Evolutionary conservation across 1,139 yeast species (phyloP), one percentile per base, ranked within the genome.

Genomic region (Blastobotrys capitulatus): DNA sequence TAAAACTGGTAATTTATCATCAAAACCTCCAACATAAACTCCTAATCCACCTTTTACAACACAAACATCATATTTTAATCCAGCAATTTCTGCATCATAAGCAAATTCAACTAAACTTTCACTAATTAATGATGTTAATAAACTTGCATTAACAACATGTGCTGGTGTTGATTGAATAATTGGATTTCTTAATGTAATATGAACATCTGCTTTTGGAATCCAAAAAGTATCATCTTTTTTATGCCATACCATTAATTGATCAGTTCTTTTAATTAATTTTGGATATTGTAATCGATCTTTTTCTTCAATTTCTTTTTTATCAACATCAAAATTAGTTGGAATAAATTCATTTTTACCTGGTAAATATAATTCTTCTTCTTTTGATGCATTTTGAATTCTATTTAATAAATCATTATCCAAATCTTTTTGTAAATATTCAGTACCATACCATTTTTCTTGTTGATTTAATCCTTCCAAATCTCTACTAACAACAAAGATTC

Each of bases 161-260:
- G 75, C 67, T 1, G 86, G 80, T 13, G 83, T 78, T 1, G 76
- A 68, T 46, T 77, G 77, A 0, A 86, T 73, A 10, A 75, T 70
- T 1, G 96, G 96, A 42, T 53, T 69, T 56, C 83, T 85, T 54
- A 92, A 72, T 43, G 78, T 74, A 46, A 86, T 66, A 45, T 79
- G 79, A 31, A 88, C 78, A 44, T 79, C 74, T 1, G 94, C 94
- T 67, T 90, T 86, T 43, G 98, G 98, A 16, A 86, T 85, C 74
- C 86, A 80, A 62, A 92, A 87, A 44, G 83, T 80, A 57, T 92
- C 96, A 68, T 92, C 97, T 61, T 85, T 85, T 64, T 90, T 92
- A 67, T 76, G 88, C 98, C 98, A 92, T 35, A 88, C 72, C 59
- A 74, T 79, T 37, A 74, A 61, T 42, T 63, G 67, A 0, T 69